Evolutionary conservation across 805 yeast genomes (phyloP).

Genomic region (Nadsonia fulvescens): DNA sequence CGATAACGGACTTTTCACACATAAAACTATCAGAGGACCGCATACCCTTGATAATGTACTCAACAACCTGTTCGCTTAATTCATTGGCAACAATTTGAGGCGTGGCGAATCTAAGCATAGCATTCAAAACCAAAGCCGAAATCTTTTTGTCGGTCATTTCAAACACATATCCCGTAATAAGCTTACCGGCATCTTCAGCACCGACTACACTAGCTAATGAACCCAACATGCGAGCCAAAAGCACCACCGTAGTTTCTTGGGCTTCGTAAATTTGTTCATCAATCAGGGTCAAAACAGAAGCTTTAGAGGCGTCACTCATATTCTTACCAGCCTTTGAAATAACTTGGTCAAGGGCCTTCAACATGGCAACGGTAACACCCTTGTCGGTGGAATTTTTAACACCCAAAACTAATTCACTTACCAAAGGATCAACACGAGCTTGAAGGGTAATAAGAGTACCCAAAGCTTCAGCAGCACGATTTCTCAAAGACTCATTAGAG

Average conservation of each 20-base stretch:
- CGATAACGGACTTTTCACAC: conserved; percentile 60
- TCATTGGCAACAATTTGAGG: conserved; percentile 2
- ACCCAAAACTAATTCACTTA: conserved; percentile 60
- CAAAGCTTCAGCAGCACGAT: conserved; percentile 76
- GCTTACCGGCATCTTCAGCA: conserved; percentile 38
- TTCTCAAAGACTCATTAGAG: conserved; percentile 49
- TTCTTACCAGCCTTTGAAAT: conserved; percentile 62
- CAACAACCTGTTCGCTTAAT: too few species aligned
- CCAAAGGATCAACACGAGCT: conserved; percentile 86
- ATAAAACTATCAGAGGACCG: conserved; percentile 36
- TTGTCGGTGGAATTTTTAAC: conserved; percentile 44
- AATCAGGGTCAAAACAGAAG: conserved; percentile 48
- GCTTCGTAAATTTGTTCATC: conserved; percentile 38
- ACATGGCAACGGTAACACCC: conserved; percentile 72
- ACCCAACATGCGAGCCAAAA: conserved; percentile 67
- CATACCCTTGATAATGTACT: conserved; percentile 16
- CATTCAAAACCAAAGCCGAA: conserved; percentile 13
- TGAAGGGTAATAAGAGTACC: conserved; percentile 79
- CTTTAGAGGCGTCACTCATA: conserved; percentile 57
- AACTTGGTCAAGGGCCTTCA: conserved; percentile 70
- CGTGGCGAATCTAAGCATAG: conserved; percentile 10
- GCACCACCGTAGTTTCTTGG: conserved; percentile 12
- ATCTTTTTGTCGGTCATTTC: conserved; percentile 7
- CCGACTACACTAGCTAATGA: conserved; percentile 52
- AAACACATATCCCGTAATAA: conserved; percentile 10